Conservation (phyloP, 1,284 basidiomycete genomes). For the Ganoderma resinaceum region DNA sequence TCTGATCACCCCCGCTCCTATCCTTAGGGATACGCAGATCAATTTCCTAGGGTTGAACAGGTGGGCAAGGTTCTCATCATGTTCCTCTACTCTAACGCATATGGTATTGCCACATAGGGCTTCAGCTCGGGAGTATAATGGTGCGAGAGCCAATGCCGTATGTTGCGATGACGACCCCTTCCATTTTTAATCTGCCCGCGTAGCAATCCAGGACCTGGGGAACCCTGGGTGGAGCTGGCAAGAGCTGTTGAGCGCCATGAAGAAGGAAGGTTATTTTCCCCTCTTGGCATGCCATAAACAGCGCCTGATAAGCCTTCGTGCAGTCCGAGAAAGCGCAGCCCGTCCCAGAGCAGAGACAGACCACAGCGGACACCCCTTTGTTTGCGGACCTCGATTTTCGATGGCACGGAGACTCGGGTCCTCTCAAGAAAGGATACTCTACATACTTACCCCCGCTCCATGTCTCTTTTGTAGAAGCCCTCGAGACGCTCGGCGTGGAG, state of each 20-base stretch:
- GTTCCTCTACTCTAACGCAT: neutral
- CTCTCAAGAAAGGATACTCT: slow-evolving; percentile 29
- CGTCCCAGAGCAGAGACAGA: neutral
- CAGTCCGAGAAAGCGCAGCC: slow-evolving; percentile 21
- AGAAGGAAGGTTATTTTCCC: slow-evolving; percentile 12
- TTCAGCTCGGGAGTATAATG: slow-evolving; percentile 30
- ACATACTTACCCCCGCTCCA: slow-evolving; percentile 16
- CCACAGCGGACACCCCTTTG: neutral
- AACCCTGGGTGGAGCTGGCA: slow-evolving; percentile 39
- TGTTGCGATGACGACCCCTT: neutral
- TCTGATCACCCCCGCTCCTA: too few species aligned
- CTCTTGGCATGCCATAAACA: neutral
- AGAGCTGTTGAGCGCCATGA: slow-evolving; percentile 26
- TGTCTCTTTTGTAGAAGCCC: slow-evolving; percentile 15
- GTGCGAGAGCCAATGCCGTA: slow-evolving; percentile 10
- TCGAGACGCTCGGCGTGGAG: slow-evolving; percentile 27
- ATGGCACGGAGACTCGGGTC: slow-evolving; percentile 31
- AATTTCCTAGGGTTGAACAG: slow-evolving; percentile 24
- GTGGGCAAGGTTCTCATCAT: slow-evolving; percentile 3
- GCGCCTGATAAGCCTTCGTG: neutral
- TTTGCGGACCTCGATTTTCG: slow-evolving; percentile 7
- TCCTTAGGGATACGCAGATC: slow-evolving; percentile 2
- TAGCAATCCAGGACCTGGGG: slow-evolving; percentile 34
- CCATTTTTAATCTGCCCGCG: neutral
- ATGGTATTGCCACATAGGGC: slow-evolving; percentile 17